phyloP scores from a whole-genome alignment of 2,329 filamentous ascomycete genomes.

The Arthroderma sp. region DNA sequence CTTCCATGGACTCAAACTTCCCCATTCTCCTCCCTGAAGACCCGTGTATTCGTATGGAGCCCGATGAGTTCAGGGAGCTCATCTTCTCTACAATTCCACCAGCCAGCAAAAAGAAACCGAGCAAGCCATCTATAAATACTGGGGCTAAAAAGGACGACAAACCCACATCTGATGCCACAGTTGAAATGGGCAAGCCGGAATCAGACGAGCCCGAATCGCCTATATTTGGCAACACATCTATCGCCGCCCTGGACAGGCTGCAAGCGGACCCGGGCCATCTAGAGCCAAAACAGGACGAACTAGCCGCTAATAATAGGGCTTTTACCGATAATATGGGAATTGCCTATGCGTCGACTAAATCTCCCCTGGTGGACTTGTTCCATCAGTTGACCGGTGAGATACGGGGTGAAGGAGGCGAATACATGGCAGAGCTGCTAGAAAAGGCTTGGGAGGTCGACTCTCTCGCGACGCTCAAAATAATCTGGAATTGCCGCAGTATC shows the following conservation, averaged over 20 bases:
- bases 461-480: constrained; percentile 42
- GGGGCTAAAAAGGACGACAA: constrained; percentile 11
- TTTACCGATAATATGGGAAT: constrained; percentile 42
- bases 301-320: constrained; percentile 19
- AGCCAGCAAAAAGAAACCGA: not conserved
- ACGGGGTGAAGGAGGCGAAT: constrained; percentile 19
- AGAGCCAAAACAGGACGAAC: not conserved
- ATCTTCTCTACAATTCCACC: constrained; percentile 3
- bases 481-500: constrained; percentile 49
- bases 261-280: not conserved
- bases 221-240: constrained; percentile 1
- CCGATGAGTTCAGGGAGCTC: constrained; percentile 4
- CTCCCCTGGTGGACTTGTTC: constrained; percentile 42
- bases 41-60: constrained; percentile 4
- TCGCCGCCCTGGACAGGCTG: constrained; percentile 1
- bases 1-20: constrained; percentile 10
- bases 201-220: not conserved
- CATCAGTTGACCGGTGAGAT: constrained; percentile 34
- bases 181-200: not conserved
- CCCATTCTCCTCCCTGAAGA: constrained; percentile 9
- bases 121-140: not conserved
- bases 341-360: constrained; percentile 35
- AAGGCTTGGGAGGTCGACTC: constrained; percentile 39
- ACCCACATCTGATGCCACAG: constrained; percentile 20
- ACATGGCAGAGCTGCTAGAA: constrained; percentile 32